These are phyloP conservation scores for Pseudogymnoascus sp. DNA, from an alignment of 2,329 filamentous ascomycete genomes.

Conservation along the genomic window DNA sequence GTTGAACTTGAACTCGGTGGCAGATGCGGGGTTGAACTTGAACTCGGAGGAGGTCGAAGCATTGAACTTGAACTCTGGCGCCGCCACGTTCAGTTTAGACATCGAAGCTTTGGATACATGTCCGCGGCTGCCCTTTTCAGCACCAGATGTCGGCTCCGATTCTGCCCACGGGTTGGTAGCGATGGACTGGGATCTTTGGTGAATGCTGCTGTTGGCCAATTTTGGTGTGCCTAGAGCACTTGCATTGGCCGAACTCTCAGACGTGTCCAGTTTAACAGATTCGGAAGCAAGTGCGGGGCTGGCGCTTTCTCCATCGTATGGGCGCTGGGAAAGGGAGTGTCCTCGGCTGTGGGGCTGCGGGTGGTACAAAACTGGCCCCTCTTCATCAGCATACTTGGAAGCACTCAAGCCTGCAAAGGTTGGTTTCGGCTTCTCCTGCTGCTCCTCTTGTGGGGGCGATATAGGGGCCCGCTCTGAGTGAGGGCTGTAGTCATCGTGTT, in stretches of 20 bases:
- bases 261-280: conserved; percentile 39
- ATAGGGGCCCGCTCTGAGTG: conserved; percentile 34
- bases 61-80: conserved; percentile 80
- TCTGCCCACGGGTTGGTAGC: conserved; percentile 59
- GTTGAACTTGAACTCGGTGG: conserved; percentile 69
- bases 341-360: conserved; percentile 67
- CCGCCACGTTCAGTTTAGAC: conserved; percentile 80
- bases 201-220: conserved; percentile 40
- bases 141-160: conserved; percentile 33
- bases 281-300: conserved; percentile 25
- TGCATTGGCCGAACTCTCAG: conserved; percentile 66
- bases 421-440: conserved; percentile 17
- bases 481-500: conserved; percentile 70
- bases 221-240: conserved; percentile 62
- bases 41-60: conserved; percentile 22
- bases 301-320: conserved; percentile 51
- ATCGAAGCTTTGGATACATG: conserved; percentile 63
- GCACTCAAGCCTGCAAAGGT: conserved; percentile 20
- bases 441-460: conserved; percentile 16
- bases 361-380: conserved; percentile 57
- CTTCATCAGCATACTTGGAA: conserved; percentile 44
- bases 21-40: conserved; percentile 36
- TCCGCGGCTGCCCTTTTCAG: conserved; percentile 36
- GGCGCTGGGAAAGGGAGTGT: conserved; percentile 62
- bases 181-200: conserved; percentile 49